These are phyloP conservation scores for Periconia sp. DNA, from an alignment of 2,329 filamentous ascomycete species.

Conservation along the genomic window DNA sequence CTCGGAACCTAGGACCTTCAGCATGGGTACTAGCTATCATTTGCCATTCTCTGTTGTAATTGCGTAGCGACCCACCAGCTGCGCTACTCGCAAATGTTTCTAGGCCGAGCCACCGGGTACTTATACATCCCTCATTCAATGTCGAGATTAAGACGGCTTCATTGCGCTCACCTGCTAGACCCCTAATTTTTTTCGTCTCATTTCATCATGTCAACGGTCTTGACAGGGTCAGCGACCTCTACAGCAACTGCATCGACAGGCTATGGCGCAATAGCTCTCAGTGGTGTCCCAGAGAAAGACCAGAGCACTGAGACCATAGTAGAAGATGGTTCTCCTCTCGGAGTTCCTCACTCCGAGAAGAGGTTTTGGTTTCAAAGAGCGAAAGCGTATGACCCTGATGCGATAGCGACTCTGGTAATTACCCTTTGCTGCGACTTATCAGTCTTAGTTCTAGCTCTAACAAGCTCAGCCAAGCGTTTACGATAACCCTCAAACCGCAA, in stretches of 20 bases:
- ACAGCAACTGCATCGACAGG: background rate
- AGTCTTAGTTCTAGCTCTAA: background rate
- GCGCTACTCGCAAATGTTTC: too few relatives aligned
- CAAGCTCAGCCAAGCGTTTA: slow-evolving; percentile 16
- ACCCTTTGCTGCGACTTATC: background rate
- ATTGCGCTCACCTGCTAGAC: too few relatives aligned
- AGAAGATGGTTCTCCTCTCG: slow-evolving; percentile 18
- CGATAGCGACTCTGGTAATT: slow-evolving; percentile 20
- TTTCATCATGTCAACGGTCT: slow-evolving; percentile 11
- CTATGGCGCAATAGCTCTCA: slow-evolving; percentile 4
- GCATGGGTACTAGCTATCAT: too few relatives aligned
- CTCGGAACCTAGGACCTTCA: too few relatives aligned
- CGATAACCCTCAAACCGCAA: slow-evolving; percentile 16
- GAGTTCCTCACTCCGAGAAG: slow-evolving; percentile 20
- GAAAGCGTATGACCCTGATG: slow-evolving; percentile 21
- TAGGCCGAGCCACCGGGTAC: too few relatives aligned
- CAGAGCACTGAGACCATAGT: background rate
- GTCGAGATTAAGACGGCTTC: too few relatives aligned
- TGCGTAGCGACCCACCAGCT: too few relatives aligned
- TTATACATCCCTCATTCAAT: too few relatives aligned
- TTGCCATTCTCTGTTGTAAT: too few relatives aligned
- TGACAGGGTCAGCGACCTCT: background rate
- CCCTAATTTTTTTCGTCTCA: too few relatives aligned
- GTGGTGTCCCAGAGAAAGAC: slow-evolving; percentile 7
- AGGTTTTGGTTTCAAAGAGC: slow-evolving; percentile 32